These are phyloP conservation scores for Phialophora macrospora DNA, from an alignment of 2,329 filamentous ascomycete species.

Conservation along the genomic window DNA sequence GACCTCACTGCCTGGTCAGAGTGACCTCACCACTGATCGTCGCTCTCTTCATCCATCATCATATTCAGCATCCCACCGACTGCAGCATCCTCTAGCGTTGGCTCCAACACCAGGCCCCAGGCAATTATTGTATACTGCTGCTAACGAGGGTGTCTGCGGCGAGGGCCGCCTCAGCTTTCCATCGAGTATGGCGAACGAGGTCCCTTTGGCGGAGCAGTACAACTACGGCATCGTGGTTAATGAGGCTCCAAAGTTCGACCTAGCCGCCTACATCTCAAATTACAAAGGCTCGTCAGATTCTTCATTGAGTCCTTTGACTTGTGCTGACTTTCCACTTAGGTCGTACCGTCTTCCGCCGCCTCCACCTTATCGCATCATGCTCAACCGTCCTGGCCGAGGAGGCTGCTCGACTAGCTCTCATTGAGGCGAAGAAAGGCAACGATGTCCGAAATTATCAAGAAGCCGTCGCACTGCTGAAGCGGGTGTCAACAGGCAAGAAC, in stretches of 20 bases:
- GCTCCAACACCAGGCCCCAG: neutral
- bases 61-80: neutral
- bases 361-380: conserved; percentile 78
- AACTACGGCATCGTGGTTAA: conserved; percentile 30
- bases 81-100: neutral
- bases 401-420: conserved; percentile 76
- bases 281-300: conserved; percentile 69
- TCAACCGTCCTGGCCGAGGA: conserved; percentile 78
- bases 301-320: neutral
- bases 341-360: conserved; percentile 77
- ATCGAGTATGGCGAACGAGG: conserved; percentile 29
- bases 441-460: conserved; percentile 74
- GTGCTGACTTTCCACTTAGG: conserved; percentile 58
- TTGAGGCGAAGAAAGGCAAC: conserved; percentile 74
- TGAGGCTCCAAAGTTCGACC: conserved; percentile 80
- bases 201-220: conserved; percentile 19
- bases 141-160: neutral
- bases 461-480: conserved; percentile 66
- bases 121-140: neutral
- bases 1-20: conserved; percentile 10
- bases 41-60: neutral
- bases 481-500: conserved; percentile 67
- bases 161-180: neutral
- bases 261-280: conserved; percentile 88
- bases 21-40: neutral